These are phyloP conservation scores for Trametes punicea DNA, from an alignment of 768 basidiomycete species.

Conservation along the genomic window DNA sequence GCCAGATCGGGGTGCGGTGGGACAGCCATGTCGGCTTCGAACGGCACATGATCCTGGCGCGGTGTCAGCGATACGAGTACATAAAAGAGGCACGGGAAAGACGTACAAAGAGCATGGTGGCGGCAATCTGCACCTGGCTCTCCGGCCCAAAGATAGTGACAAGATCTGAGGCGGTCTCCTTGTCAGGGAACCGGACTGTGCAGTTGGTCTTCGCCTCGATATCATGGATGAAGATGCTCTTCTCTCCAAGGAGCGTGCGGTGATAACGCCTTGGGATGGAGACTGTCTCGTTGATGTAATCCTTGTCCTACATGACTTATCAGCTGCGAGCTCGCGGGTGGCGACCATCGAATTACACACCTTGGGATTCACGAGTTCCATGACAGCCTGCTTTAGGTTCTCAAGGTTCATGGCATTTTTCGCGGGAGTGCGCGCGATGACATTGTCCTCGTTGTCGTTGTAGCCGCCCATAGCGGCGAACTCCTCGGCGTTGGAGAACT, in stretches of 20 bases:
- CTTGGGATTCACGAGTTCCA: constrained; percentile 98
- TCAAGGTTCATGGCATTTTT: constrained; percentile 97
- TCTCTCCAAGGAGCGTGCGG: constrained; percentile 91
- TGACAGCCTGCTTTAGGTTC: constrained; percentile 91
- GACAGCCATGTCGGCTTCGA: constrained; percentile 92
- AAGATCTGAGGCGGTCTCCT: constrained; percentile 90
- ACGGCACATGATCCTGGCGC: constrained; percentile 87
- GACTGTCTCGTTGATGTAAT: constrained; percentile 91
- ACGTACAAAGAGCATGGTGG: constrained; percentile 74
- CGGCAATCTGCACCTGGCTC: constrained; percentile 94
- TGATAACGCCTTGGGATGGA: constrained; percentile 94
- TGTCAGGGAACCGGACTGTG: constrained; percentile 87
- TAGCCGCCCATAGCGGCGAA: constrained; percentile 94
- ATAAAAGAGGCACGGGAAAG: not conserved
- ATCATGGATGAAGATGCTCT: constrained; percentile 94
- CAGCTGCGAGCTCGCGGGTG: not conserved
- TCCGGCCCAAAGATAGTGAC: constrained; percentile 97
- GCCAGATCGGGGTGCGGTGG: constrained; percentile 81
- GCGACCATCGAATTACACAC: constrained; percentile 41
- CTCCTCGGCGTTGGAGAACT: constrained; percentile 97
- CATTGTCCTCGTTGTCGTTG: constrained; percentile 97
- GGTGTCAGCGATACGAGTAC: constrained; percentile 1
- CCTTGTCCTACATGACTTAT: constrained; percentile 70
- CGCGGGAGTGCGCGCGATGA: constrained; percentile 95
- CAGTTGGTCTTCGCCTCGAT: constrained; percentile 97